Conservation (phyloP, 139 green algal genomes). For the Pseudopediastrum boryanum region DNA sequence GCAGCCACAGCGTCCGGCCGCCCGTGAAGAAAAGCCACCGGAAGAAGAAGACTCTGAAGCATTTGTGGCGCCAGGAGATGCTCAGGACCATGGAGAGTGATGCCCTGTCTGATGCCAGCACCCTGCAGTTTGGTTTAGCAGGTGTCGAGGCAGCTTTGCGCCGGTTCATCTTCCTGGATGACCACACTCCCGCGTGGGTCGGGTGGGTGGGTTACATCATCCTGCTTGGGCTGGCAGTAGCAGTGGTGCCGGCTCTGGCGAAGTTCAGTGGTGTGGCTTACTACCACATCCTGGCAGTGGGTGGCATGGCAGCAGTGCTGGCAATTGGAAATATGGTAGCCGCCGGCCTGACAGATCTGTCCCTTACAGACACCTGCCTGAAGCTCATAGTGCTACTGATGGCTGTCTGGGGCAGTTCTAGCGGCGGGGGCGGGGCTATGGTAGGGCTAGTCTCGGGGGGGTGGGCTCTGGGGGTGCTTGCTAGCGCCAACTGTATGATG, state of each 20-base stretch:
- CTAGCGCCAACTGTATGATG: no score
- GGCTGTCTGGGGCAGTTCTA: conserved; percentile 18
- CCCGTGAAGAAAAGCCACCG: neutral
- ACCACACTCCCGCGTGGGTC: neutral
- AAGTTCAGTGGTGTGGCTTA: neutral
- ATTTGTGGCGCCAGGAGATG: neutral
- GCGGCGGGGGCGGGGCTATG: no score
- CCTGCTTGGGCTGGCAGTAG: neutral
- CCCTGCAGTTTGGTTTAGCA: conserved; percentile 34
- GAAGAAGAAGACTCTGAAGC: neutral
- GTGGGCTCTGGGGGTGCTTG: no score
- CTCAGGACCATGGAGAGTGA: conserved; percentile 29
- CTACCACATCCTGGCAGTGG: conserved; percentile 15
- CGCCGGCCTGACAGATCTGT: conserved; percentile 17
- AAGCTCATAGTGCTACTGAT: conserved; percentile 26
- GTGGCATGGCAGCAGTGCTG: neutral
- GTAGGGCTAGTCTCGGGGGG: no score
- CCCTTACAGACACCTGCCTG: conserved; percentile 8
- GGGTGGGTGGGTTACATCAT: conserved; percentile 5
- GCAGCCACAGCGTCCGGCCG: neutral
- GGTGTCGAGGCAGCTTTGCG: conserved; percentile 23
- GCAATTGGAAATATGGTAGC: conserved; percentile 21
- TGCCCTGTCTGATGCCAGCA: conserved; percentile 23
- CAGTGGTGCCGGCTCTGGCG: conserved; percentile 4
- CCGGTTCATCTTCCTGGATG: conserved; percentile 28